A percentile compares a stretch with the other conserved stretches of the same genome.
Evolutionary conservation across 345 rosid species (phyloP).

Genomic region (Gossypioides kirkii): DNA sequence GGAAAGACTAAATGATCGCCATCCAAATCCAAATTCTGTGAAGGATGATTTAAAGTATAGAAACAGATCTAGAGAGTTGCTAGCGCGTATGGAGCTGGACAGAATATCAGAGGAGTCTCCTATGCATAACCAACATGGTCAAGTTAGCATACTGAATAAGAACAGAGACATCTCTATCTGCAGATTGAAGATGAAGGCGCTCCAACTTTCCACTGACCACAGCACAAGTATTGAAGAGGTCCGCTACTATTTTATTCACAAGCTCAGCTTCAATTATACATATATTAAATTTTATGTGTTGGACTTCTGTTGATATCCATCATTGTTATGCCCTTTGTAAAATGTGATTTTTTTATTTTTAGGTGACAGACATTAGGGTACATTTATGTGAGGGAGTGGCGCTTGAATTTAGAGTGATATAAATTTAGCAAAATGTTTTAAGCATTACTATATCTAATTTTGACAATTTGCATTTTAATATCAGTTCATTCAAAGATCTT

Average conservation of each 20-base stretch:
- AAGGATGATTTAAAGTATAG: conserved; percentile 66
- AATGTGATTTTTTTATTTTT: not conserved
- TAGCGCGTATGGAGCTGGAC: conserved; percentile 90
- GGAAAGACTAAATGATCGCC: conserved; percentile 78
- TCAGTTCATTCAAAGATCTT: conserved; percentile 6
- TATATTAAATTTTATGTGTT: not conserved
- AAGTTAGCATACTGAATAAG: conserved; percentile 65
- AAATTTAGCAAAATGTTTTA: not conserved
- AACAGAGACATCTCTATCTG: conserved; percentile 78
- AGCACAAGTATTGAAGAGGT: conserved; percentile 88
- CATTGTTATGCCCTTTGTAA: not conserved
- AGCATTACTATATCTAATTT: not conserved
- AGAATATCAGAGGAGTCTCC: conserved; percentile 98
- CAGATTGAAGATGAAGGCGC: conserved; percentile 91
- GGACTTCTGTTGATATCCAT: not conserved
- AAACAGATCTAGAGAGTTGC: conserved; percentile 76
- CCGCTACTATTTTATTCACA: conserved; percentile 16
- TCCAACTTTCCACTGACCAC: conserved; percentile 91
- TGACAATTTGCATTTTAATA: conserved; percentile 3
- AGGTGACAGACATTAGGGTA: not conserved
- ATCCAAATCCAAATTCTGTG: conserved; percentile 46
- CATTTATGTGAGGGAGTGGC: not conserved
- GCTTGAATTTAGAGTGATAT: conserved; percentile 9
- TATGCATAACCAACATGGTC: conserved; percentile 67
- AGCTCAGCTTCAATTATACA: conserved; percentile 7